Conservation (phyloP, 768 basidiomycete species). For the Fomitopsis pulvina region DNA sequence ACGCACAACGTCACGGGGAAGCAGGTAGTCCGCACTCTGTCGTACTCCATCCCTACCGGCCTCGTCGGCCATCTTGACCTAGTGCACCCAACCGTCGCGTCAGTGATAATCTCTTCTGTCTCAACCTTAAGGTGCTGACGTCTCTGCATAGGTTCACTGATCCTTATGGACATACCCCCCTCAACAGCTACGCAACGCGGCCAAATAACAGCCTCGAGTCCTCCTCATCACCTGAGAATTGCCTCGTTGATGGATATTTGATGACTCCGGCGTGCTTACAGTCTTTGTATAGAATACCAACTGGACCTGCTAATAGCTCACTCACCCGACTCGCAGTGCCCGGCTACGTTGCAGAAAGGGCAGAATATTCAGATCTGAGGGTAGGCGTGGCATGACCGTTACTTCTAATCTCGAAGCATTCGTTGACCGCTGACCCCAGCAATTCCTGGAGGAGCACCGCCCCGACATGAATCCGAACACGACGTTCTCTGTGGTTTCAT, state of each 20-base stretch:
- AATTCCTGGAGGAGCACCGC: slow-evolving; percentile 31
- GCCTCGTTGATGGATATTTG: slow-evolving; percentile 24
- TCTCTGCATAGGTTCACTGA: slow-evolving; percentile 6
- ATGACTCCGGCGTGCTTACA: slow-evolving; percentile 27
- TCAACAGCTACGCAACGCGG: slow-evolving; percentile 7
- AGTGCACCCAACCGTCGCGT: slow-evolving; percentile 23
- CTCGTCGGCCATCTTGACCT: slow-evolving; percentile 22
- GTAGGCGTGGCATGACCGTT: slow-evolving; percentile 26
- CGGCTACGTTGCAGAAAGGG: slow-evolving; percentile 27
- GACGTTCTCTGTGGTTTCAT: slow-evolving; percentile 11
- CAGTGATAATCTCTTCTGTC: slow-evolving; percentile 17
- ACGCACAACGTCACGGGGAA: slow-evolving; percentile 17
- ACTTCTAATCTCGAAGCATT: no score
- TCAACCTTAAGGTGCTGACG: slow-evolving; percentile 1
- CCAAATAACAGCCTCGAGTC: slow-evolving; percentile 17
- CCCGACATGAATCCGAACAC: slow-evolving; percentile 13
- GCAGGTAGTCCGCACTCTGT: slow-evolving; percentile 22
- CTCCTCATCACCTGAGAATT: slow-evolving; percentile 25
- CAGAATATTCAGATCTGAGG: slow-evolving; percentile 23
- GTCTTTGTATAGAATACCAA: slow-evolving; percentile 23
- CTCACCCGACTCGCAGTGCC: slow-evolving; percentile 26
- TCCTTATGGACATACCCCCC: slow-evolving; percentile 15
- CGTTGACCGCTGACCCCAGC: slow-evolving; percentile 24
- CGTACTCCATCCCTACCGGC: slow-evolving; percentile 24
- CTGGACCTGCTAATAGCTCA: slow-evolving; percentile 14